These are phyloP conservation scores for Chalara sp. DNA, from an alignment of 2,329 filamentous ascomycete genomes.

Conservation along the genomic window DNA sequence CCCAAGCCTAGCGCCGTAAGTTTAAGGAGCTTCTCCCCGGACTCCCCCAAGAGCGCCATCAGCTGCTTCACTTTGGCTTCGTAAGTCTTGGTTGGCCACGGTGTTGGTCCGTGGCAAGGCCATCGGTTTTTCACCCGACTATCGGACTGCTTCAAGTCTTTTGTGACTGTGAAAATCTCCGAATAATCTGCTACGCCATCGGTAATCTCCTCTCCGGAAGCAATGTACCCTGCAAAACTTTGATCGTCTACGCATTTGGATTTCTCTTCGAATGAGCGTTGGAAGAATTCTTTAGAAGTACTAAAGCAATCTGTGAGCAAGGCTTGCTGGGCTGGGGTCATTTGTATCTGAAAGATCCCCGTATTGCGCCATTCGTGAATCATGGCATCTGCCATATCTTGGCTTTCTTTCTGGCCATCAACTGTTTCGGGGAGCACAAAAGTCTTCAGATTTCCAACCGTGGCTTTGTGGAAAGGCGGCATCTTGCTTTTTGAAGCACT, in stretches of 20 bases:
- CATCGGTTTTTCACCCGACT: slow-evolving; percentile 34
- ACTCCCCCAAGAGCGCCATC: slow-evolving; percentile 33
- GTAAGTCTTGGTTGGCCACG: slow-evolving; percentile 39
- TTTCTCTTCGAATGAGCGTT: neutral
- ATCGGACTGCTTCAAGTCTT: slow-evolving; percentile 35
- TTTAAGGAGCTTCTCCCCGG: slow-evolving; percentile 38
- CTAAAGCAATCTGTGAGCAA: neutral
- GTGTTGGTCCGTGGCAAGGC: slow-evolving; percentile 43
- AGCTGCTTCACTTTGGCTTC: slow-evolving; percentile 33
- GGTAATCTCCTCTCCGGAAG: slow-evolving; percentile 21
- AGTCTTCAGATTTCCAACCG: neutral
- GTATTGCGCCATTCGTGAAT: neutral
- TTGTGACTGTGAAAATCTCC: slow-evolving; percentile 46
- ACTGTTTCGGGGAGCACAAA: neutral
- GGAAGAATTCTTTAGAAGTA: neutral
- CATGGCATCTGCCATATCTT: neutral
- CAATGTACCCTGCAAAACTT: slow-evolving; percentile 38
- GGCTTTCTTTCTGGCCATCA: neutral
- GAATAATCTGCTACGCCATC: slow-evolving; percentile 40
- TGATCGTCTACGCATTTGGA: slow-evolving; percentile 1
- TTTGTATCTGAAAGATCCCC: neutral
- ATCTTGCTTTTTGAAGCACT: neutral
- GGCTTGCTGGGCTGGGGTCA: neutral
- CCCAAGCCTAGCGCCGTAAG: slow-evolving; percentile 39
- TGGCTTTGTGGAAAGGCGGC: neutral